phyloP scores from a whole-genome alignment of 192 early-diverging fungal genomes.

The Backusella mclennaniae region DNA sequence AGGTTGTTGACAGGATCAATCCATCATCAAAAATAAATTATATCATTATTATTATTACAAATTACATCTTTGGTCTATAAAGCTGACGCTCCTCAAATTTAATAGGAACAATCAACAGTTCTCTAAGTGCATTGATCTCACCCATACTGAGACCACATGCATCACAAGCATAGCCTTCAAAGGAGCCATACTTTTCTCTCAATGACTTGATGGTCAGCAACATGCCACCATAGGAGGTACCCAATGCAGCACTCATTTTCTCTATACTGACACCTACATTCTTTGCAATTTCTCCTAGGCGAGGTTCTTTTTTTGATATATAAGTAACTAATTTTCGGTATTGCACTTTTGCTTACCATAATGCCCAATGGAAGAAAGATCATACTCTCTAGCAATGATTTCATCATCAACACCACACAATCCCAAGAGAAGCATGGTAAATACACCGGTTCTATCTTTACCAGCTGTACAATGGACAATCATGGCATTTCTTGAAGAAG shows the following conservation, averaged over 20 bases:
- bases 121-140: slow-evolving; percentile 38
- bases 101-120: slow-evolving; percentile 42
- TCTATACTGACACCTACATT: slow-evolving; percentile 18
- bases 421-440: slow-evolving; percentile 54
- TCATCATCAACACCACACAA: slow-evolving; percentile 67
- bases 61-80: slow-evolving; percentile 17
- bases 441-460: slow-evolving; percentile 67
- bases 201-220: slow-evolving; percentile 34
- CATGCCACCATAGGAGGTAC: slow-evolving; percentile 27
- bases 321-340: no score
- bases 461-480: slow-evolving; percentile 72
- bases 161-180: slow-evolving; percentile 42
- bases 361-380: slow-evolving; percentile 42
- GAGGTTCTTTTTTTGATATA: slow-evolving; percentile 10
- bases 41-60: background rate
- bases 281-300: slow-evolving; percentile 20
- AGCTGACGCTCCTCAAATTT: slow-evolving; percentile 36
- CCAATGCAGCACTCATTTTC: slow-evolving; percentile 24
- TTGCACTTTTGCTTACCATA: slow-evolving; percentile 35
- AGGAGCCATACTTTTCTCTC: slow-evolving; percentile 44
- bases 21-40: background rate
- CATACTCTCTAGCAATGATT: slow-evolving; percentile 65
- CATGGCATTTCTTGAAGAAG: slow-evolving; percentile 29
- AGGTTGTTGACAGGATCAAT: background rate
- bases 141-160: slow-evolving; percentile 38